A percentile compares a stretch with the other conserved stretches of the same genome.
These are phyloP conservation scores for Malassezia furfur DNA, from an alignment of 1,284 basidiomycete genomes.

Conservation along the genomic window DNA sequence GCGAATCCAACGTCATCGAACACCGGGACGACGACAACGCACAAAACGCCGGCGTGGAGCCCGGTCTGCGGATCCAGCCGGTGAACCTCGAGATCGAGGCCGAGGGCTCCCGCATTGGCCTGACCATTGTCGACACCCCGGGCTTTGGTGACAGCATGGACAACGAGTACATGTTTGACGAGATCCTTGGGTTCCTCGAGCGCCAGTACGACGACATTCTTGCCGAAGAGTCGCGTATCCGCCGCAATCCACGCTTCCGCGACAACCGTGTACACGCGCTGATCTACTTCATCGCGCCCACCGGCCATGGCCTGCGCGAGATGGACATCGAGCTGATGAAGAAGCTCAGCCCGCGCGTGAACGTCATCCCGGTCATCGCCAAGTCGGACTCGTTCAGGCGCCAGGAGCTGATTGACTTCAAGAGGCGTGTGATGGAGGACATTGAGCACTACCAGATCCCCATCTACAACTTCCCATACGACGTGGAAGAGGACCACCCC, in stretches of 20 bases:
- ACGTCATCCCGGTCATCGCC: constrained; percentile 97
- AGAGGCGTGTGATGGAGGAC: constrained; percentile 96
- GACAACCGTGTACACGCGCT: constrained; percentile 83
- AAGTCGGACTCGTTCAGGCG: constrained; percentile 86
- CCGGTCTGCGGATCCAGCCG: constrained; percentile 91
- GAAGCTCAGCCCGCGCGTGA: constrained; percentile 56
- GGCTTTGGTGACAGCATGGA: constrained; percentile 99
- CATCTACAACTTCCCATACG: constrained; percentile 99
- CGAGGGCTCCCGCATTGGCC: constrained; percentile 91
- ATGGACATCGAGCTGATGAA: constrained; percentile 73
- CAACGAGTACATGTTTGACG: constrained; percentile 66
- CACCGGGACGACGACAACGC: constrained; percentile 77
- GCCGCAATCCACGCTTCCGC: constrained; percentile 97
- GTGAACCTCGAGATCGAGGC: constrained; percentile 94
- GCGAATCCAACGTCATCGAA: constrained; percentile 50
- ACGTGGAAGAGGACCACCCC: constrained; percentile 94
- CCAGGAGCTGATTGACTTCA: constrained; percentile 63
- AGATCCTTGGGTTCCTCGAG: constrained; percentile 93
- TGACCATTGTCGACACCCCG: constrained; percentile 97
- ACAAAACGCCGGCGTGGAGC: constrained; percentile 83
- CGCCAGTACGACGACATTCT: constrained; percentile 99
- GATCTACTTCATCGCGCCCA: constrained; percentile 95
- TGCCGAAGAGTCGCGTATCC: constrained; percentile 96
- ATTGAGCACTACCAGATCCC: constrained; percentile 98
- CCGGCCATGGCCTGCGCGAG: constrained; percentile 78